phyloP scores from a whole-genome alignment of 306 rosid genomes.

The Cucurbita moschata region DNA sequence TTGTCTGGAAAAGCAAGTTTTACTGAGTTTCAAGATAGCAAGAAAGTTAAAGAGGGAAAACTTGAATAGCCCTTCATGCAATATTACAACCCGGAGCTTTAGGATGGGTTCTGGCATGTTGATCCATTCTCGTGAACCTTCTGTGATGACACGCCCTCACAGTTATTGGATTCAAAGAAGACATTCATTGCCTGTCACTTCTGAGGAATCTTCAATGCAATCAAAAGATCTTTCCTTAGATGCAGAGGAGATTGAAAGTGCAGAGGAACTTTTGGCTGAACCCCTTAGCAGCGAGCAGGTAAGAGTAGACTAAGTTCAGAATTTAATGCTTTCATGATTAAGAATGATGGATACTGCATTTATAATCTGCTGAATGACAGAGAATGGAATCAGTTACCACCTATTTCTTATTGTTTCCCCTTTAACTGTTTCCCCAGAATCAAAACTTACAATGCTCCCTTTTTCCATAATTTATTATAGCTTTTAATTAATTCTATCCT shows the following conservation, averaged over 20 bases:
- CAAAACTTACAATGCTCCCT: background rate
- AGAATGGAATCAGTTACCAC: background rate
- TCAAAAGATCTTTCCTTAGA: slow-evolving; percentile 11
- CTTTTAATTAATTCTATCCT: background rate
- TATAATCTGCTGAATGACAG: background rate
- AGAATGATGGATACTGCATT: background rate
- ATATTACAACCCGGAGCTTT: slow-evolving; percentile 1
- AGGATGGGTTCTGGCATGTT: slow-evolving; percentile 14
- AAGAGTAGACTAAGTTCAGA: background rate
- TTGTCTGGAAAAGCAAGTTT: slow-evolving; percentile 16
- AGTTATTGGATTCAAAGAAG: slow-evolving; percentile 9
- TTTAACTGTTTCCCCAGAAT: background rate
- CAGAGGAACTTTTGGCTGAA: slow-evolving; percentile 21
- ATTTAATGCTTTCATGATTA: background rate
- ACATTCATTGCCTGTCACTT: slow-evolving; percentile 9
- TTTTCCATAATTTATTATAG: background rate
- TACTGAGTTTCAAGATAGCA: slow-evolving; percentile 8
- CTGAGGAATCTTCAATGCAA: slow-evolving; percentile 20
- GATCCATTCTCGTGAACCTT: slow-evolving; percentile 9
- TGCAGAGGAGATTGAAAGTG: slow-evolving; percentile 2
- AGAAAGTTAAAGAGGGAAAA: slow-evolving; percentile 14
- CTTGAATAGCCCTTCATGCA: slow-evolving; percentile 4
- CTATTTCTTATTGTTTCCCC: background rate
- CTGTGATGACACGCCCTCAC: background rate
- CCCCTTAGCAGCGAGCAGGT: slow-evolving; percentile 31